Base-by-base conservation (phyloP, 1,284 basidiomycete genomes). In the Ustilago nuda region DNA sequence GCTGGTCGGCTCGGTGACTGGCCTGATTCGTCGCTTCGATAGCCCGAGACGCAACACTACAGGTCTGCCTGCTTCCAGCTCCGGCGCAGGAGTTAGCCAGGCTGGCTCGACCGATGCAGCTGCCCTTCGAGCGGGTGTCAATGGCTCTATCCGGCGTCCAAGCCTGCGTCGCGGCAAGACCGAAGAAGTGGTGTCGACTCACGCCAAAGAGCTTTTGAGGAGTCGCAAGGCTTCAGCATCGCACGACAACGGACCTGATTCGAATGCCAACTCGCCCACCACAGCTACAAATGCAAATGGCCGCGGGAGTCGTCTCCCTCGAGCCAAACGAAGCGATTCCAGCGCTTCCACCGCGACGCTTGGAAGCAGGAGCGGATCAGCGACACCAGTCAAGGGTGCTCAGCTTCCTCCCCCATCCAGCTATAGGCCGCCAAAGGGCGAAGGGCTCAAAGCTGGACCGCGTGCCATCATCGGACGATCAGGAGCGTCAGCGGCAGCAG, bases 91-190 rank as follows among this genome's bases (percentile, higher is more conserved):
- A 35, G n/a, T 46, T 13, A 45, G 30, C 11, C 23, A 43, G 9
- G 17, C 41, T 2, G 45, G 54, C 15, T 52, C 50, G 1, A 37
- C 48, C 3, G 63, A 61, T 3, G 4, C 56, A 3, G 37, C 37
- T 19, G 48, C 52, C 5, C 33, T 52, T 32, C 57, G 62, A 7
- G 53, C 39, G 8, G 60, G 56, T 2, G 48, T 43, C 55, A 61
- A 56, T 33, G 62, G 58, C 43, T 58, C 69, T 8, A 36, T 37
- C 4, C 74, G 78, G 4, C 60, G 78, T 6, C 78, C 78, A 1
- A 68, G 90, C 92, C 46, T 94, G 92, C 12, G 94, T 93, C 85
- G 91, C 90, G 11, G 93, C 93, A 78, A 74, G 62, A 75, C 81
- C 13, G 82, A 81, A 54, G 82, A 81, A 36, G 58, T 56, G 80